Base-by-base conservation (phyloP, 1,284 basidiomycete genomes). In the Ustilago tritici region DNA sequence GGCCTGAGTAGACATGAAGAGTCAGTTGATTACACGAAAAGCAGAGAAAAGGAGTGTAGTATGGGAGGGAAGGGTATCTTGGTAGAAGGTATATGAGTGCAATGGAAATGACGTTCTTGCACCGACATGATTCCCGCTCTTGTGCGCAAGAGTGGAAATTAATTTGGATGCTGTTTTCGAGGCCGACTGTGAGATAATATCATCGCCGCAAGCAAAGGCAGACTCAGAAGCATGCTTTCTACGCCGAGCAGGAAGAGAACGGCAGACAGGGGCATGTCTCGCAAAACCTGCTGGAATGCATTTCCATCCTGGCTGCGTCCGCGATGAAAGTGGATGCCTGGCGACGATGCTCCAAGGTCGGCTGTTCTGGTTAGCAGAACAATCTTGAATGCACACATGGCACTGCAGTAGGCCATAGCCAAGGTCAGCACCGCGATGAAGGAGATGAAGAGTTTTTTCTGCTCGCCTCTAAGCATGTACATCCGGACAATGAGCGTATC, bases 271-370 rank as follows among this genome's bases (percentile, higher is more conserved):
- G 71, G 71, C 43, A 56, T 61, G 46, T 74, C 66, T 0, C 56
- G 41, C n/a, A 74, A 10, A 6, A 65, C 59, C 47, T 69, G 36
- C 23, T 23, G 19, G 17, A 68, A 56, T 0, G 57, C 53, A 31
- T n/a, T 36, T 14, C n/a, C 46, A 9, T 35, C 32, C 4, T 0
- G 3, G 9, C 19, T 35, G 6, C 66, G 49, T 8, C 14, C 6
- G 8, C 41, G 65, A 17, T 65, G 10, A 32, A 74, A 61, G 41
- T 74, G 71, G n/a, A 74, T 74, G 12, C 71, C 71, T 5, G 52
- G 52, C 6, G 65, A 50, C 15, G 36, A 32, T 4, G 62, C 60
- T n/a, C 56, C 72, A 2, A 14, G 15, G 15, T 70, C 65, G 1
- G 60, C 15, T 34, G 54, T 50, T 32, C 14, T 34, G 17, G 56